Evolutionary conservation across 2,329 filamentous ascomycete genomes (phyloP).

Genomic region (Emmonsiellopsis sp.): DNA sequence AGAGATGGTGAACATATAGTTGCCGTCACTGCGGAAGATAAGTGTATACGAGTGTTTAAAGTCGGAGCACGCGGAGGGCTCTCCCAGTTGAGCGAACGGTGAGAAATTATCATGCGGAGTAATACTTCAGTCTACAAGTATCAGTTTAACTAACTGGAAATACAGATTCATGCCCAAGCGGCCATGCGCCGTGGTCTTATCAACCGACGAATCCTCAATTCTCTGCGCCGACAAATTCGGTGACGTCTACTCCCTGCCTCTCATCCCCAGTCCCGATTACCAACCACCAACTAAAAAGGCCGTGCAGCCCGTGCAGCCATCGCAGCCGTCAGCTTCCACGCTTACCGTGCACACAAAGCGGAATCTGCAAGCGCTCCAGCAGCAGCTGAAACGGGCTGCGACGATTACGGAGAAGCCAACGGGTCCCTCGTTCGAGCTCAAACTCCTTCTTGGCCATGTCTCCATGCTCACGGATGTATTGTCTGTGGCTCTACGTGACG

Average conservation of each 20-base stretch:
- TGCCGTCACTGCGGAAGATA: slow-evolving; percentile 82
- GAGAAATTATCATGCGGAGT: slow-evolving; percentile 15
- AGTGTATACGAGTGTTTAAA: slow-evolving; percentile 74
- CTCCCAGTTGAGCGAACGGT: slow-evolving; percentile 64
- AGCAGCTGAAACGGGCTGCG: slow-evolving; percentile 43
- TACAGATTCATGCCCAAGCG: slow-evolving; percentile 77
- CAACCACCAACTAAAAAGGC: slow-evolving; percentile 27
- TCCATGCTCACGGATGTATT: slow-evolving; percentile 80
- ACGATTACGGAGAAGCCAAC: slow-evolving; percentile 36
- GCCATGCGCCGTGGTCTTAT: slow-evolving; percentile 65
- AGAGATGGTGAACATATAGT: slow-evolving; percentile 59
- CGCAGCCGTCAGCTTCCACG: slow-evolving; percentile 45
- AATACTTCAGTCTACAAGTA: not conserved
- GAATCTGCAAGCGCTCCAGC: slow-evolving; percentile 50
- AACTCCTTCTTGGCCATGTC: slow-evolving; percentile 81
- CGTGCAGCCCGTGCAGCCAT: slow-evolving; percentile 25
- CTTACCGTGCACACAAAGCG: slow-evolving; percentile 54
- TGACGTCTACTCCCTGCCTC: slow-evolving; percentile 82
- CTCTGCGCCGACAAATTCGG: slow-evolving; percentile 91
- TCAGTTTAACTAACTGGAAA: not conserved
- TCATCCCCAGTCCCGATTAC: slow-evolving; percentile 41
- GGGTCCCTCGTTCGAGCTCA: slow-evolving; percentile 58
- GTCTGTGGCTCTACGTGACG: slow-evolving; percentile 41
- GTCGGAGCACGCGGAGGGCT: slow-evolving; percentile 54
- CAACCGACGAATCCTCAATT: slow-evolving; percentile 61